Evolutionary conservation across 2,329 filamentous ascomycete species (phyloP).

Genomic region (Fusarium robinianum): DNA sequence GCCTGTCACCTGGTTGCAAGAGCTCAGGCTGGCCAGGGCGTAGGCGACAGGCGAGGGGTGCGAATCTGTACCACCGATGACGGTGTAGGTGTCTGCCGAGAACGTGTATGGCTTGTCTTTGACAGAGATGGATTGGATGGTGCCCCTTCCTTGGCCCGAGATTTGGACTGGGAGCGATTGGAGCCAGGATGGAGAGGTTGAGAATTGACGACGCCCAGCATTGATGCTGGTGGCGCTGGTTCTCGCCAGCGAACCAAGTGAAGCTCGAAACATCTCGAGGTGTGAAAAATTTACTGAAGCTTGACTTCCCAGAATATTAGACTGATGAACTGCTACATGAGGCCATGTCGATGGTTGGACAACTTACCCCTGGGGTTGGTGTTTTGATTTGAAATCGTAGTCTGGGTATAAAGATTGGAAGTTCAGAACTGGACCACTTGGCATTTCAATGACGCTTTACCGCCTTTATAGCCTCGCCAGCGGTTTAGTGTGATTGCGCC

Average conservation of each 20-base stretch:
- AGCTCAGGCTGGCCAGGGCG: conserved; percentile 2
- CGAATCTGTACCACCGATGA: background rate
- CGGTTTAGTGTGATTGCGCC: too few species aligned
- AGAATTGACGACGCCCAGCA: background rate
- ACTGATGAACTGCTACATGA: too few species aligned
- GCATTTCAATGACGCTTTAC: too few species aligned
- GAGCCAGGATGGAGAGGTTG: background rate
- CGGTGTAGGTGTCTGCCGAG: background rate
- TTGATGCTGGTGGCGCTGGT: background rate
- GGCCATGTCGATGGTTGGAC: too few species aligned
- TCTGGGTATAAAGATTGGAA: too few species aligned
- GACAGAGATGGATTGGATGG: background rate
- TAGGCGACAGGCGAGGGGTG: conserved; percentile 1
- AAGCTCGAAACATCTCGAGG: background rate
- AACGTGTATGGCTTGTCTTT: conserved; percentile 1
- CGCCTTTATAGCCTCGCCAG: too few species aligned
- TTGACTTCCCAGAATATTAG: too few species aligned
- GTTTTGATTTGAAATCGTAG: too few species aligned
- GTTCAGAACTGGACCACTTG: too few species aligned
- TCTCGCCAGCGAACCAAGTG: background rate
- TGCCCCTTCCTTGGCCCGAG: background rate
- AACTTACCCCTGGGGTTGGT: too few species aligned
- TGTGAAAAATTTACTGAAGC: too few species aligned
- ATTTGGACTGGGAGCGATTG: background rate
- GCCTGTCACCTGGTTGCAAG: background rate